Conservation (phyloP, 352 stramenopile species). For the Thraustotheca clavata region DNA sequence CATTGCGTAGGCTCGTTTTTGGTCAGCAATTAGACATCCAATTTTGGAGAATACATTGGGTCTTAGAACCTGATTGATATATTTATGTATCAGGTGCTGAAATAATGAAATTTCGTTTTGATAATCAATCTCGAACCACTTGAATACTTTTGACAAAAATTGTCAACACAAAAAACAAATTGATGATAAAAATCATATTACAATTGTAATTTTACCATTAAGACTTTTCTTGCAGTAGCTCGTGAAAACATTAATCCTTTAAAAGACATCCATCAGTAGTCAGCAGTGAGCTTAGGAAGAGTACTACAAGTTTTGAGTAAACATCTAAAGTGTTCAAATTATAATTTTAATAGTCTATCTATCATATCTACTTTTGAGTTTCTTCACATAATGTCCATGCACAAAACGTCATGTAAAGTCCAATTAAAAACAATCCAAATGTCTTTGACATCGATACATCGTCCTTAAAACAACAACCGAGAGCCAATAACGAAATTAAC, state of each 20-base stretch:
- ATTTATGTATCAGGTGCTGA: neutral
- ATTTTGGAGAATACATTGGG: neutral
- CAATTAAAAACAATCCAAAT: conserved; percentile 23
- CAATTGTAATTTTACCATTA: neutral
- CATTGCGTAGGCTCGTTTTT: no score
- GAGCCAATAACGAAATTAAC: conserved; percentile 18
- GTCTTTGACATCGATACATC: conserved; percentile 12
- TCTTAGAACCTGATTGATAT: neutral
- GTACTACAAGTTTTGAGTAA: no score
- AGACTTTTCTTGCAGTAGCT: no score
- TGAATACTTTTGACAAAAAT: neutral
- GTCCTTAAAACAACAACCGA: neutral
- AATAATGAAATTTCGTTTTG: neutral
- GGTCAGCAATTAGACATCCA: neutral
- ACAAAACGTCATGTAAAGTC: conserved; percentile 23
- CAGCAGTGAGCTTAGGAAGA: no score
- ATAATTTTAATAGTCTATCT: neutral
- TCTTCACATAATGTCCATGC: conserved; percentile 17
- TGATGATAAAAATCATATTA: neutral
- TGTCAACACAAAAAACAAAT: neutral
- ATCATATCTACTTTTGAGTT: neutral
- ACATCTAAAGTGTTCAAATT: no score
- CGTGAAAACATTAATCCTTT: no score
- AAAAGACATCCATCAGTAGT: conserved; percentile 1
- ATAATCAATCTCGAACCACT: neutral